Conservation (phyloP, 768 basidiomycete genomes). For the Hortiboletus campestris region DNA sequence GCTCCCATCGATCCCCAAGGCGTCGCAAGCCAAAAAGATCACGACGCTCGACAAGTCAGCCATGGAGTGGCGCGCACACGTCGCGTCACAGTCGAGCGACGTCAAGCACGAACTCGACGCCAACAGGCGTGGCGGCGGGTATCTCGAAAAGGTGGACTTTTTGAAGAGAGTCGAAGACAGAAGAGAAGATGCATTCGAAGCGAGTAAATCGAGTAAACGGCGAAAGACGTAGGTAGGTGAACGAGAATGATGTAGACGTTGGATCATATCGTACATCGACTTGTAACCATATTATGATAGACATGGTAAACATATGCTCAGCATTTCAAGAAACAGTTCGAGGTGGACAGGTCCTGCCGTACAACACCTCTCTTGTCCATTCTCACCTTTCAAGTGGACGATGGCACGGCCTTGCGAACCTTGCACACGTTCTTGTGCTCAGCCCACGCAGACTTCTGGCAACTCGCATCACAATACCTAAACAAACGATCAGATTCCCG, state of each 20-base stretch:
- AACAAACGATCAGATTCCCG: neutral
- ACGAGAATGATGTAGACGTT: neutral
- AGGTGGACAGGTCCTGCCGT: constrained; percentile 1
- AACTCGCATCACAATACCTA: constrained; percentile 16
- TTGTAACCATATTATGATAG: neutral
- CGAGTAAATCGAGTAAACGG: constrained; percentile 55
- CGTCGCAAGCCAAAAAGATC: constrained; percentile 67
- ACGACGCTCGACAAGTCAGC: constrained; percentile 84
- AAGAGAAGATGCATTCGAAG: constrained; percentile 62
- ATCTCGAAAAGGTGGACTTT: constrained; percentile 84
- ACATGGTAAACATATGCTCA: neutral
- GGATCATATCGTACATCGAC: constrained; percentile 8
- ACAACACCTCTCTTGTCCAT: neutral
- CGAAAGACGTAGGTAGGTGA: constrained; percentile 21
- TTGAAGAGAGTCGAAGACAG: constrained; percentile 71
- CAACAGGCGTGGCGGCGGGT: constrained; percentile 73
- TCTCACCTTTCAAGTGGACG: neutral
- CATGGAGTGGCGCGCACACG: constrained; percentile 80
- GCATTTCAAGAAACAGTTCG: neutral
- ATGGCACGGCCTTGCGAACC: neutral
- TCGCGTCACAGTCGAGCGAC: constrained; percentile 42
- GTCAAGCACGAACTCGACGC: constrained; percentile 72
- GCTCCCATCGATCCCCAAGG: constrained; percentile 52
- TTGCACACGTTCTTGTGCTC: constrained; percentile 16
- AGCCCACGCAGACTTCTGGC: constrained; percentile 16